Evolutionary conservation across 352 stramenopile genomes (phyloP).

Genomic region (Pythium plurisporium): DNA sequence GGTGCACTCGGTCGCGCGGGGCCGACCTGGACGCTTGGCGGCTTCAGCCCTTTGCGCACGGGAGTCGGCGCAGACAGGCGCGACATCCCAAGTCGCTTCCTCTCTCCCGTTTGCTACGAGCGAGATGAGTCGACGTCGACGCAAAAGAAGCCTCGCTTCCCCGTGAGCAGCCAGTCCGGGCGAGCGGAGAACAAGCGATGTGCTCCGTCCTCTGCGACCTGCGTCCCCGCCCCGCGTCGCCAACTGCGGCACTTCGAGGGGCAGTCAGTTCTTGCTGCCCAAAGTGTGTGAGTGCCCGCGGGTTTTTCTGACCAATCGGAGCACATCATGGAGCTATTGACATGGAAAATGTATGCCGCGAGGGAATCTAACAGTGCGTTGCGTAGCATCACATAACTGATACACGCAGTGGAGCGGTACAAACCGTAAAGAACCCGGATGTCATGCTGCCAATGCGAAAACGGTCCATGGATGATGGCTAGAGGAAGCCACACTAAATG

Average conservation of each 20-base stretch:
- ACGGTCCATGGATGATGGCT: background rate
- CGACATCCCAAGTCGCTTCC: no score
- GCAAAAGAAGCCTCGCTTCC: no score
- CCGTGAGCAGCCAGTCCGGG: background rate
- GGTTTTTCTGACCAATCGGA: conserved; percentile 1
- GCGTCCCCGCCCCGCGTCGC: no score
- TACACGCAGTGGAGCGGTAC: background rate
- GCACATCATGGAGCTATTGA: background rate
- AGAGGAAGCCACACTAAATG: background rate
- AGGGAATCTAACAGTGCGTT: background rate
- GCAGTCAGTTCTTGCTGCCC: background rate
- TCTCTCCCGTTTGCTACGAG: no score
- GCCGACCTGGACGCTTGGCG: conserved; percentile 19
- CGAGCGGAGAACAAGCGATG: no score
- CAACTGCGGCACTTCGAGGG: conserved; percentile 2
- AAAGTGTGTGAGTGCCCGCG: background rate
- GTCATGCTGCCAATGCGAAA: background rate
- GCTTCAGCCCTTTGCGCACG: conserved; percentile 16
- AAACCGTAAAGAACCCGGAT: background rate
- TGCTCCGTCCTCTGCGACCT: no score
- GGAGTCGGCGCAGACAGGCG: conserved; percentile 15
- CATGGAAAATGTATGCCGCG: conserved; percentile 1
- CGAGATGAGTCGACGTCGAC: background rate
- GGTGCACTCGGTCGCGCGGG: conserved; percentile 14
- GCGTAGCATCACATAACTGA: background rate